These are phyloP conservation scores for Waltergamsia citrina DNA, from an alignment of 2,329 filamentous ascomycete species.

Conservation along the genomic window DNA sequence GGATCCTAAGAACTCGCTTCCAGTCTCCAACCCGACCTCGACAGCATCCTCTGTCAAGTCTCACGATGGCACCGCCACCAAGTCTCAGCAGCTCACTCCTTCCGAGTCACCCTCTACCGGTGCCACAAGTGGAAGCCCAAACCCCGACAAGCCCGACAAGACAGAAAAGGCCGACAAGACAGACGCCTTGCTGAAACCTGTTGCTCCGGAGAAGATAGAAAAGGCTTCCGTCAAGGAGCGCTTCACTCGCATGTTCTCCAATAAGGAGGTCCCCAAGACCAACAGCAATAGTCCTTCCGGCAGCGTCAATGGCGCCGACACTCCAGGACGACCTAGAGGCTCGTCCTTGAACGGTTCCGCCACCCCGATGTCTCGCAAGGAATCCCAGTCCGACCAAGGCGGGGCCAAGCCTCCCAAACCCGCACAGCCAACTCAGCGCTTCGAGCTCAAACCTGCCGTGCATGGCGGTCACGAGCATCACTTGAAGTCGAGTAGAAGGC, in stretches of 20 bases:
- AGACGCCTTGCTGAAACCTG: conserved; percentile 16
- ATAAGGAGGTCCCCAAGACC: conserved; percentile 36
- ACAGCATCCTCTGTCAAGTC: conserved; percentile 41
- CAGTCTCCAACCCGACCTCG: conserved; percentile 31
- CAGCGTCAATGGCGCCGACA: conserved; percentile 16
- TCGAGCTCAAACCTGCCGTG: conserved; percentile 35
- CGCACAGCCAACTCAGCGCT: conserved; percentile 31
- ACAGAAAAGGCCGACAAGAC: too few relatives aligned
- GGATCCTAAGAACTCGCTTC: conserved; percentile 26
- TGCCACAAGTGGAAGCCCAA: conserved; percentile 2
- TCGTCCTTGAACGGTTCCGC: conserved; percentile 24
- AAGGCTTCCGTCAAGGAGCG: conserved; percentile 55
- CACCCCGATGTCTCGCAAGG: conserved; percentile 30
- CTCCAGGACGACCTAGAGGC: conserved; percentile 24
- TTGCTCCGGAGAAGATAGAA: conserved; percentile 24
- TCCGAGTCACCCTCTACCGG: conserved; percentile 27
- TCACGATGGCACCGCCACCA: conserved; percentile 29
- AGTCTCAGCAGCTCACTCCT: conserved; percentile 17
- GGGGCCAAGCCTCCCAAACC: conserved; percentile 18
- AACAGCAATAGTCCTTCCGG: conserved; percentile 14
- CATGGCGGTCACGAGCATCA: conserved; percentile 77
- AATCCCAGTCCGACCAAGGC: conserved; percentile 31
- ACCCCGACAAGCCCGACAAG: conserved; percentile 1
- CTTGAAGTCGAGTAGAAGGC: conserved; percentile 79
- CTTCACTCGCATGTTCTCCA: conserved; percentile 56